Evolutionary conservation across 2,329 filamentous ascomycete species (phyloP), one percentile per base, ranked within the genome.

Genomic region (Aspergillus neoniger): DNA sequence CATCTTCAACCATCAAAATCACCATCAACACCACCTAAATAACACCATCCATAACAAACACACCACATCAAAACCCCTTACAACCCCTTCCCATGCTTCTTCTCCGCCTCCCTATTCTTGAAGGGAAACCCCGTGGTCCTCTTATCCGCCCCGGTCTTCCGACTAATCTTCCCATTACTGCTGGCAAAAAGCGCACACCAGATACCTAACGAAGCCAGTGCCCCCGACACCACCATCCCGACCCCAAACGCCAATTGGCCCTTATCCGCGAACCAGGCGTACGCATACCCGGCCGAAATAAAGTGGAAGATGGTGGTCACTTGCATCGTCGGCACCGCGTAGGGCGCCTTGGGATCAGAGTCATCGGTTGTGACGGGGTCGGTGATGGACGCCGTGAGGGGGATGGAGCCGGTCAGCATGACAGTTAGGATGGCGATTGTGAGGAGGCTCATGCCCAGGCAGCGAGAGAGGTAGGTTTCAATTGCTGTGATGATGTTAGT

Each of bases 401-500:
- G 90, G 5, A 94, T 80, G 2, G 84, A 83, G 50, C 90, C 91
- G 0, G 89, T 90, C 30, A 93, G 82, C 38, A 91, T 80, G 39
- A 92, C 76, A n/a, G 83, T 82, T 12, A 90, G 76, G 6, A 87
- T 70, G 32, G 86, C 87, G 28, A 94, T 77, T 9, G 86, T 79
- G 21, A 92, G 79, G 48, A 92, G 82, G 30, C 86, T 79, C 59
- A 93, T 79, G 64, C 89, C 91, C 1, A 92, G 82, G 28, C 83
- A 86, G 44, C 90, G 88, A 55, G 86, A 86, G 73, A 93, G 88
- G 81, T 94, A 94, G 58, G 85, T 77, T 75, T 92, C 89, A 32
- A 91, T 80, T 23, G 77, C 87, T 86, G 65, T 43, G 15, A 47
- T 28, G 3, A 3, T 25, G 3, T 30, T 12, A 30, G 28, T 30